Evolutionary conservation across 768 basidiomycete genomes (phyloP), one percentile per base, ranked within the genome.

Genomic region (Serendipita vermifera): DNA sequence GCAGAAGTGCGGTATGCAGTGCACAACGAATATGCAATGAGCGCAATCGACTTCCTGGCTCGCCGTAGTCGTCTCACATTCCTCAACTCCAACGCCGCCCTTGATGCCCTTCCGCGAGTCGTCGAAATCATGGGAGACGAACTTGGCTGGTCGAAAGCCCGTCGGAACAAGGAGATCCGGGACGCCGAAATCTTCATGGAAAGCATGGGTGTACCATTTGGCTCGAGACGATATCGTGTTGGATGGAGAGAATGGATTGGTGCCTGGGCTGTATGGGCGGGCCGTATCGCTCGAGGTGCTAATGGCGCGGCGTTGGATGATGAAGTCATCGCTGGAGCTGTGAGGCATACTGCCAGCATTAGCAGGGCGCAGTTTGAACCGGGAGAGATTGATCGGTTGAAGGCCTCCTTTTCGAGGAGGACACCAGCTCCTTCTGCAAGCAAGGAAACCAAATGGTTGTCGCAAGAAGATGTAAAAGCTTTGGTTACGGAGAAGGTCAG

Each of bases 31-130:
- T 97, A 94, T 69, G 94, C 93, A 0, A 78, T 80, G 58, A 92
- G 85, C n/a, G 87, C 92, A 9, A 74, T 85, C 57, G 94, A 99
- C 69, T 86, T 98, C 62, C 81, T 98, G 65, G 88, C 89, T 1
- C 84, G 94, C 0, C 83, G 93, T 58, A 86, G 87, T 7, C 85
- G 94, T n/a, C 77, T 99, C 27, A 83, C 87, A 5, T 98, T 97
- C 78, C 81, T 98, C 62, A 92, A 96, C 67, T 85, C 82, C 0
- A 83, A 84, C 57, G 86, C 85, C 1, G 84, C 94, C 0, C 77
- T 93, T 31, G 80, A 84, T 27, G 80, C 85, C 0, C 80, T 99
- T 53, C 92, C 93, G 2, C 77, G 77, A 29, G 83, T 99, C 48
- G 82, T 94, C 59, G 87, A 89, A 57, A 85, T 96, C 67, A 94